These are phyloP conservation scores for Teratosphaeria destructans DNA, from an alignment of 2,329 filamentous ascomycete species.

Conservation along the genomic window DNA sequence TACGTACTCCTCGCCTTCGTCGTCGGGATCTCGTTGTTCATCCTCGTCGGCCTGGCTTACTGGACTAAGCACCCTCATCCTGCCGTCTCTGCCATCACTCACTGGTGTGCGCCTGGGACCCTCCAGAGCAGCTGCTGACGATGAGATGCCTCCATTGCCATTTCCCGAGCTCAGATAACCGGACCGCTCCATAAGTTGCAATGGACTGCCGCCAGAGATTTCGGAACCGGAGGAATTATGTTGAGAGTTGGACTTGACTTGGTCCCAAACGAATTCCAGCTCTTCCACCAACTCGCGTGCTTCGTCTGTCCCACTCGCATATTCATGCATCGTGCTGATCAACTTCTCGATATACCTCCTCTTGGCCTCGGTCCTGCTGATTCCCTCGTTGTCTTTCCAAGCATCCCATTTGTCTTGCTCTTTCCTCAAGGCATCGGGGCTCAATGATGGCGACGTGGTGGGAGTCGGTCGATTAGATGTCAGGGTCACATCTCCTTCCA, in stretches of 20 bases:
- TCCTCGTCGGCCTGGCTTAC: constrained; percentile 59
- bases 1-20: constrained; percentile 36
- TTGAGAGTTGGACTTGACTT: constrained; percentile 65
- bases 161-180: constrained; percentile 21
- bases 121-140: constrained; percentile 21
- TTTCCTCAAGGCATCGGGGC: constrained; percentile 16
- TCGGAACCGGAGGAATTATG: constrained; percentile 15
- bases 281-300: constrained; percentile 81
- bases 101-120: neutral
- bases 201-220: constrained; percentile 14
- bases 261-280: constrained; percentile 98
- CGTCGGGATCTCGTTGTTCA: constrained; percentile 27
- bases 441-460: constrained; percentile 8
- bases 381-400: constrained; percentile 78
- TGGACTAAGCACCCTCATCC: constrained; percentile 58
- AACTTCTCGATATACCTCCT: constrained; percentile 82
- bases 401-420: constrained; percentile 57
- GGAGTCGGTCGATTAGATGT: constrained; percentile 63
- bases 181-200: constrained; percentile 24
- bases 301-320: constrained; percentile 75
- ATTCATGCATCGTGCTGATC: constrained; percentile 93
- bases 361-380: constrained; percentile 72
- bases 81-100: constrained; percentile 18
- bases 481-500: constrained; percentile 95
- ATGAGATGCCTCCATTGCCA: constrained; percentile 11